phyloP scores from a whole-genome alignment of 495 filamentous ascomycete species.

The Hypoxylon fragiforme region DNA sequence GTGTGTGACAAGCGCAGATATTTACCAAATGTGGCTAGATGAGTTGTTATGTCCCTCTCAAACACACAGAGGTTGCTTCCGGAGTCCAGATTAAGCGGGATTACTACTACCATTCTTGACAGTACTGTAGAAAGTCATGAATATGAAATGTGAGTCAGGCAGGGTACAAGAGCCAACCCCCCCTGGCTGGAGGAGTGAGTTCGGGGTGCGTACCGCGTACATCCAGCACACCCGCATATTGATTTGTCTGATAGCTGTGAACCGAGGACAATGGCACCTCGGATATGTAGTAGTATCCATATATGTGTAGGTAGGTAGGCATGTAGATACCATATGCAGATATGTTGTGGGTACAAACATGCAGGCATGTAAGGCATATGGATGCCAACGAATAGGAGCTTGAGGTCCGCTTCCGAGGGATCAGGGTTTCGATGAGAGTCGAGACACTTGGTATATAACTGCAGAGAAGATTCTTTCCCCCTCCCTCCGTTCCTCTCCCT shows the following conservation, averaged over 20 bases:
- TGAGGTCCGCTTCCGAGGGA: constrained; percentile 13
- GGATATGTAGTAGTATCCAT: constrained; percentile 14
- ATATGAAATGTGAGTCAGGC: constrained; percentile 3
- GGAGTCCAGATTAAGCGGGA: constrained; percentile 8
- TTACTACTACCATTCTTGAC: background rate
- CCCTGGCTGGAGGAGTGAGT: constrained; percentile 15
- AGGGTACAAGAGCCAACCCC: constrained; percentile 15
- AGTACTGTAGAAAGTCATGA: background rate
- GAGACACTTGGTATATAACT: constrained; percentile 15
- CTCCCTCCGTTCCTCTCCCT: constrained; percentile 1
- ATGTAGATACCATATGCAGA: too few relatives aligned
- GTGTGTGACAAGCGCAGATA: background rate
- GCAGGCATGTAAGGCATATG: constrained; percentile 14
- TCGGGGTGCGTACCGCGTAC: constrained; percentile 19
- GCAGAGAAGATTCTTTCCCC: constrained; percentile 14
- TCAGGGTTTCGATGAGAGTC: constrained; percentile 15
- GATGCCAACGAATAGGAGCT: constrained; percentile 14
- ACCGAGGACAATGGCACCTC: constrained; percentile 26
- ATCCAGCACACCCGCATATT: constrained; percentile 13
- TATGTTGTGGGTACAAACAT: too few relatives aligned
- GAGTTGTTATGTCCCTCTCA: too few relatives aligned
- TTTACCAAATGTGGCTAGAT: background rate
- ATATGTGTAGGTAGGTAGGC: too few relatives aligned
- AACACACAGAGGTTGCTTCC: too few relatives aligned
- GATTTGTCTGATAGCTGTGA: constrained; percentile 14